phyloP scores from a whole-genome alignment of 345 rosid genomes.

The Euphorbia pulcherrima region DNA sequence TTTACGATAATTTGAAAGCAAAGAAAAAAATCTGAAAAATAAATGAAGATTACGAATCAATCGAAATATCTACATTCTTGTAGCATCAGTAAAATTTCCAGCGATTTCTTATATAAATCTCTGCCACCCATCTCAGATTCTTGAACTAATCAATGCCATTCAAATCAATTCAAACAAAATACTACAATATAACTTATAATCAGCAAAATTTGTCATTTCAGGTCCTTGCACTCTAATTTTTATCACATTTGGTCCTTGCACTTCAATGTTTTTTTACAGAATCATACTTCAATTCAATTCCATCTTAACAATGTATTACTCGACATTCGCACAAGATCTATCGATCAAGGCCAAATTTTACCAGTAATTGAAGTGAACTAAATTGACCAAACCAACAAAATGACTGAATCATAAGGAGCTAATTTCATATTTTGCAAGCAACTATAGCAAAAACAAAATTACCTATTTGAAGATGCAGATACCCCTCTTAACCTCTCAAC shows the following conservation, averaged over 20 bases:
- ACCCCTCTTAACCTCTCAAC: slow-evolving; percentile 85
- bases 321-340: too few relatives aligned
- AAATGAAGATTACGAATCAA: neutral
- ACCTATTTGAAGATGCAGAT: slow-evolving; percentile 65
- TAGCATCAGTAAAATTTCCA: neutral
- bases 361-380: too few relatives aligned
- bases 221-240: neutral
- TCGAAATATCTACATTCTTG: neutral
- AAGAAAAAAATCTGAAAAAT: neutral
- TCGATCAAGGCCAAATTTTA: too few relatives aligned
- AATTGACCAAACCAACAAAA: neutral
- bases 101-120: neutral
- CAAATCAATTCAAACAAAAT: neutral
- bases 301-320: too few relatives aligned
- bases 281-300: too few relatives aligned
- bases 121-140: neutral
- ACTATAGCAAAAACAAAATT: too few relatives aligned
- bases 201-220: too few relatives aligned
- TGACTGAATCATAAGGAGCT: neutral
- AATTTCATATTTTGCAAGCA: neutral
- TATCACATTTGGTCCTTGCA: too few relatives aligned
- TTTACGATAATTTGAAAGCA: neutral
- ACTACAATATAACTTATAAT: neutral
- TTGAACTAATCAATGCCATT: neutral
- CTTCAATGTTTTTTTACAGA: too few relatives aligned